Evolutionary conservation across 495 filamentous ascomycete species (phyloP), one percentile per base, ranked within the genome.

Genomic region (Cenococcum geophilum): DNA sequence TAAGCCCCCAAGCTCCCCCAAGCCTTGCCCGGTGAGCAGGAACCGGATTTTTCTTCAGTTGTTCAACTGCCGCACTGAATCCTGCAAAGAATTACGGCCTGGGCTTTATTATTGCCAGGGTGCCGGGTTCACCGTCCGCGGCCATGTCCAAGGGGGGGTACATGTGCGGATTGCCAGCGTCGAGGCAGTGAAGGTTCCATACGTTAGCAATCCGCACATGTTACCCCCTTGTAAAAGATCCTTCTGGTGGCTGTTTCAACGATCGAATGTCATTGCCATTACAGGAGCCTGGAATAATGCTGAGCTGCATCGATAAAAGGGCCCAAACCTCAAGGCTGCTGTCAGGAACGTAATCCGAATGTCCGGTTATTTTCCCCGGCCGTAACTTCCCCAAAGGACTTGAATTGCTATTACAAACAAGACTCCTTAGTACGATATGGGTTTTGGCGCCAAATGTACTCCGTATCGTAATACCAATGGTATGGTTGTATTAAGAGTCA

Each of bases 261-360:
- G 18, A 14, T 4, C 40, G 40, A 14, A 18, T 14, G 40, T 45
- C 40, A 45, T 45, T 18, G 40, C 40, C 12, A 4, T 14, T 32
- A 1, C 21, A 14, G 21, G 20, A 32, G 49, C 27, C 27, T 32
- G 49, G 5, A 25, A 52, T 32, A 52, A 52, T 27, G 49, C 18
- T 52, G 20, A 27, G 23, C 25, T 22, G 49, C 23, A 27, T 5
- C 49, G n/a, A 52, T 52, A 52, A 52, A 52, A 52, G 49, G 49
- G 8, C 25, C 4, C 40, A 14, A 45, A 1, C 40, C 18, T 18
- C 14, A 16, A 45, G 4, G 4, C 27, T 32, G 27, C 27, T 2
- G 3, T 6, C 27, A 32, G 27, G 27, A 2, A 32, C 27, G 27
- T 6, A 2, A 3, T 4, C 18, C 18, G 40, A 4, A 45, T 1